Evolutionary conservation across 306 rosid genomes (phyloP), one percentile per base, ranked within the genome.

Genomic region (Castanopsis chinensis): DNA sequence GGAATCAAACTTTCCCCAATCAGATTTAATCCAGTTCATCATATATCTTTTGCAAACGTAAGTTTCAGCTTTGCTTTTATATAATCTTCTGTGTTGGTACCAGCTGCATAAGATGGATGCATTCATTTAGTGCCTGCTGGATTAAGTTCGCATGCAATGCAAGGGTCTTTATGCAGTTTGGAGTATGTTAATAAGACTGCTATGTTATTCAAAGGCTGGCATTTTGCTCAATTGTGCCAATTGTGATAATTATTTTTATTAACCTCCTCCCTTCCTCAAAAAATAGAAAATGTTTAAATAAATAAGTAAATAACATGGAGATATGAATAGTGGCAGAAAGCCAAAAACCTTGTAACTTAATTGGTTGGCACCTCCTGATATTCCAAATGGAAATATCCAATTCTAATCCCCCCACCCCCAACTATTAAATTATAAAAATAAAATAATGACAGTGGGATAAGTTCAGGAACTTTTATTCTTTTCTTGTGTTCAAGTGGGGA

Each of bases 31-130:
- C 81, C 96, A 89, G 88, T 90, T 91, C 87, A 82, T 89, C 83
- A 80, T 33, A 67, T 96, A 63, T 89, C 96, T 96, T 57, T 80
- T 96, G 88, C 89, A 72, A 82, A 96, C 96, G 99, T 95, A 86
- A 85, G 97, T 77, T 78, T 33, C 54, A 27, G 53, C 67, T 72
- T 82, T 15, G n/a, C 72, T 76, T 71, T 79, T 54, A 25, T 57
- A 72, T 59, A 3, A 79, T 71, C 53, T 11, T 61, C 43, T 72
- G 45, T 64, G 57, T 75, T 63, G 72, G 74, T 71, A 69, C 67
- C 52, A 65, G 27, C 67, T 41, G 56, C 30, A 15, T 54, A 28
- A 35, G 69, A 85, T n/a, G 7, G 64, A 71, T 78, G 30, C 53
- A 41, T 41, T 49, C 53, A 11, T 49, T 49, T 49, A 57, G 74